Conservation (phyloP, 2,329 filamentous ascomycete genomes). For the Penicillium crustosum region DNA sequence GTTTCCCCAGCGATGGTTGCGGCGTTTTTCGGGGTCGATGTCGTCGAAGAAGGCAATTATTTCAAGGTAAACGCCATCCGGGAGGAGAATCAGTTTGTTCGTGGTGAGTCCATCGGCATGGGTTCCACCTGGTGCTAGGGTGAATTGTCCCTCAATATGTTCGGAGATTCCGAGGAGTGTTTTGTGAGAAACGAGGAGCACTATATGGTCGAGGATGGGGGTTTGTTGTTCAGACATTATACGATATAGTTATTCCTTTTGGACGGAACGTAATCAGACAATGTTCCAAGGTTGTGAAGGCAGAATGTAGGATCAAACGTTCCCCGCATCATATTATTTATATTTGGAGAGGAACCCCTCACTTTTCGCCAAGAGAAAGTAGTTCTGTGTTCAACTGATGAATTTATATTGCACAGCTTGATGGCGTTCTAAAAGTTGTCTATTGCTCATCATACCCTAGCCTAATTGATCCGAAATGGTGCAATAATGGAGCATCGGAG, state of each 20-base stretch:
- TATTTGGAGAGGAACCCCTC: not conserved
- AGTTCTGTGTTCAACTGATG: not conserved
- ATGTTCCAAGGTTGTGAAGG: not conserved
- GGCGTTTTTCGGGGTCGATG: constrained; percentile 16
- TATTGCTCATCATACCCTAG: not conserved
- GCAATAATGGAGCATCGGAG: not conserved
- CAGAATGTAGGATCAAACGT: not conserved
- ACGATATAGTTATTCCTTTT: not conserved
- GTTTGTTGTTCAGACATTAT: not conserved
- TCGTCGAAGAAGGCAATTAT: constrained; percentile 24
- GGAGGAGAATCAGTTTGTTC: constrained; percentile 20
- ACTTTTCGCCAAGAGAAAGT: not conserved
- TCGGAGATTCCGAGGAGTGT: constrained; percentile 10
- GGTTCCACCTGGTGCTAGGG: constrained; percentile 18
- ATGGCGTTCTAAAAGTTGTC: not conserved
- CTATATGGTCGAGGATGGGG: constrained; percentile 16
- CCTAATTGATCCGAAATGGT: not conserved
- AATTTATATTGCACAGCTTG: not conserved
- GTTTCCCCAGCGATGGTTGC: constrained; percentile 21
- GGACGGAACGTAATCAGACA: too few relatives aligned
- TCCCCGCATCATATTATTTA: constrained; percentile 1
- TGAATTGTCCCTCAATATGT: constrained; percentile 11
- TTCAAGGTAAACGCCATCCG: constrained; percentile 20
- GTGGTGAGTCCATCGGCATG: constrained; percentile 21
- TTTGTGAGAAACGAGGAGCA: constrained; percentile 15